Evolutionary conservation across 805 yeast genomes (phyloP).

Genomic region (Phaffomyces thermotolerans): DNA sequence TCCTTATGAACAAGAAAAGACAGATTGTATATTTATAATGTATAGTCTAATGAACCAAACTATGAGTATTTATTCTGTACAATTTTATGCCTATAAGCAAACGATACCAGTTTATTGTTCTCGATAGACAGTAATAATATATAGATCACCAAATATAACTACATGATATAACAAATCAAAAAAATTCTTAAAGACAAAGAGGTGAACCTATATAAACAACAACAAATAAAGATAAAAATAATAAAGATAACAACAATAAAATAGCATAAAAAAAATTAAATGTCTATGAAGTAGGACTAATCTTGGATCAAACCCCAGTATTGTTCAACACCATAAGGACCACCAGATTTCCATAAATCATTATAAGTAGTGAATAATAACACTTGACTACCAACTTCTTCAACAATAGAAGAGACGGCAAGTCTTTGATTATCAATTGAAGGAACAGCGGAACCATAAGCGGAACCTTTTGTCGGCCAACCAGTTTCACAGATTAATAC

Average conservation of each 20-base stretch:
- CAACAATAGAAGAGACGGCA: constrained; percentile 44
- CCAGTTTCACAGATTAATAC: constrained; percentile 56
- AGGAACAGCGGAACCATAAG: constrained; percentile 50
- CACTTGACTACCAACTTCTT: constrained; percentile 39
- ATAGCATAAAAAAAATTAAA: neutral
- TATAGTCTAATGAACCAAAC: no score
- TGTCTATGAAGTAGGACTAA: neutral
- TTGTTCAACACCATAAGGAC: constrained; percentile 51
- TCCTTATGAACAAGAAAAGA: neutral
- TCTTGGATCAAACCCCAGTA: constrained; percentile 34
- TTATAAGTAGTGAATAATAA: constrained; percentile 55
- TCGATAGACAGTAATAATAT: no score
- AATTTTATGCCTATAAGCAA: no score
- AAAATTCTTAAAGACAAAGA: no score
- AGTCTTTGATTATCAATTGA: constrained; percentile 42
- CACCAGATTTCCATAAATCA: constrained; percentile 57
- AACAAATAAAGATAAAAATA: neutral
- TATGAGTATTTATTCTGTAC: no score
- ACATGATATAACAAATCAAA: no score
- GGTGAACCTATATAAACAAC: neutral
- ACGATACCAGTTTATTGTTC: no score
- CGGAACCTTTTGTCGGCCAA: constrained; percentile 59
- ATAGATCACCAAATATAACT: no score
- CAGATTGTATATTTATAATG: no score
- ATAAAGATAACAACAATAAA: neutral